Percentiles rank a stretch among this genome's conserved stretches.
Evolutionary conservation across 139 green algal genomes (phyloP).

Genomic region (Haematococcus sp.): DNA sequence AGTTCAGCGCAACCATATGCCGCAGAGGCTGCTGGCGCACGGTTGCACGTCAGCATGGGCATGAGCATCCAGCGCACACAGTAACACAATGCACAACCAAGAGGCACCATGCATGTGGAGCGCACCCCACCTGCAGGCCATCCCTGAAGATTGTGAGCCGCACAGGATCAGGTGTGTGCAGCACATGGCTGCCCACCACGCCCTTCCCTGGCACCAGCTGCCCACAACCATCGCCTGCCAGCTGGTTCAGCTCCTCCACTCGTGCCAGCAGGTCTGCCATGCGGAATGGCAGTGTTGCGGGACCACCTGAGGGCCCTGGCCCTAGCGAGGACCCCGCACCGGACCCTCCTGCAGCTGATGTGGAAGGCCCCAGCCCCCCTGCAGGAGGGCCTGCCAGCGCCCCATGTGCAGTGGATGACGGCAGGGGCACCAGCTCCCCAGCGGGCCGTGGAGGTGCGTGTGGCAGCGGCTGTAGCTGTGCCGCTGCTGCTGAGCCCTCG

Average conservation of each 20-base stretch:
- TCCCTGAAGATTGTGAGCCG: conserved; percentile 39
- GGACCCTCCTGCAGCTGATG: background rate
- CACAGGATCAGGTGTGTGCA: conserved; percentile 37
- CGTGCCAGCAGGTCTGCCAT: conserved; percentile 24
- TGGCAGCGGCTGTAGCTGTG: conserved; percentile 5
- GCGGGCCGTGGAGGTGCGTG: background rate
- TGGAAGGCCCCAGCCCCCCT: too few species aligned
- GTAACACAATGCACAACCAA: too few species aligned
- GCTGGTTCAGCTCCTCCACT: conserved; percentile 39
- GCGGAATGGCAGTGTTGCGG: conserved; percentile 11
- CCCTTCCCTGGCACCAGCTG: conserved; percentile 24
- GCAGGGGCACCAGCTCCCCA: background rate
- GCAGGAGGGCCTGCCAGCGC: too few species aligned
- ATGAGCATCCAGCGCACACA: too few species aligned
- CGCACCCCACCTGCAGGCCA: conserved; percentile 29
- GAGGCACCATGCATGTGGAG: too few species aligned
- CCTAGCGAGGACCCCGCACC: background rate
- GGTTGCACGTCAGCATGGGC: too few species aligned
- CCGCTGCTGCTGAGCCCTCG: background rate
- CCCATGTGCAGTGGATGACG: background rate
- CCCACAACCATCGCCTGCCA: conserved; percentile 36
- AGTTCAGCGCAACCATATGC: too few species aligned
- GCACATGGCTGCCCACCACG: conserved; percentile 11
- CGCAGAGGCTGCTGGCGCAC: too few species aligned
- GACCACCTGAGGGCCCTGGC: background rate